Conservation (phyloP, 225 moss, liverwort and hornwort species). For the Thuidium tamariscinum region DNA sequence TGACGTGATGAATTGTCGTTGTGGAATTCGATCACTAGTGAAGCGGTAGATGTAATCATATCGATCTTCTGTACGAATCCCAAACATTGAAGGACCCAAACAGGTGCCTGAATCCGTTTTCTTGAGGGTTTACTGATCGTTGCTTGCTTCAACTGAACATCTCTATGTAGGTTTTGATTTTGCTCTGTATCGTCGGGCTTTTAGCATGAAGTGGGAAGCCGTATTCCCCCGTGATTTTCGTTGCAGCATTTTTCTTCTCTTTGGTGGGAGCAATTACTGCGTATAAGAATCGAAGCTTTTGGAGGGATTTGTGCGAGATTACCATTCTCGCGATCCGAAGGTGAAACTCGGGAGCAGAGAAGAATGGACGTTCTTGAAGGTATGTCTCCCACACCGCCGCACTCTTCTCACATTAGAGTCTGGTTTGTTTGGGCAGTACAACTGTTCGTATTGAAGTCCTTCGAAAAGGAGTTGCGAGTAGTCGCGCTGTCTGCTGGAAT, state of each 20-base stretch:
- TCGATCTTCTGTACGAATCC: background rate
- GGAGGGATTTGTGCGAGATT: background rate
- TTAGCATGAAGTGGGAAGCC: too few relatives aligned
- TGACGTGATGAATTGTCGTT: too few relatives aligned
- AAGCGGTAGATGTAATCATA: background rate
- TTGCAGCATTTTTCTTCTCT: background rate
- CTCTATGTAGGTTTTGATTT: background rate
- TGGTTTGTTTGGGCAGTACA: background rate
- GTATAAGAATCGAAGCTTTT: too few relatives aligned
- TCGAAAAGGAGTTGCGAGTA: background rate
- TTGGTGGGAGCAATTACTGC: too few relatives aligned
- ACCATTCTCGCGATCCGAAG: background rate
- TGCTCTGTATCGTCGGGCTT: too few relatives aligned
- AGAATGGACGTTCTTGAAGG: background rate
- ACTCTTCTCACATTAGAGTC: background rate
- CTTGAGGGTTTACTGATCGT: too few relatives aligned
- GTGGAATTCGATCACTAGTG: too few relatives aligned
- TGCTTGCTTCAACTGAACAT: background rate
- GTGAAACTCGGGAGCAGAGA: background rate
- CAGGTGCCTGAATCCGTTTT: background rate
- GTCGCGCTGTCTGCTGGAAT: background rate
- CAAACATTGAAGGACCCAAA: background rate
- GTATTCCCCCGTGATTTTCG: background rate
- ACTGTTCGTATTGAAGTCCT: background rate
- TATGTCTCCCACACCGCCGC: background rate